phyloP scores from a whole-genome alignment of 2,329 filamentous ascomycete genomes.

The Trichoderma oligosporum region DNA sequence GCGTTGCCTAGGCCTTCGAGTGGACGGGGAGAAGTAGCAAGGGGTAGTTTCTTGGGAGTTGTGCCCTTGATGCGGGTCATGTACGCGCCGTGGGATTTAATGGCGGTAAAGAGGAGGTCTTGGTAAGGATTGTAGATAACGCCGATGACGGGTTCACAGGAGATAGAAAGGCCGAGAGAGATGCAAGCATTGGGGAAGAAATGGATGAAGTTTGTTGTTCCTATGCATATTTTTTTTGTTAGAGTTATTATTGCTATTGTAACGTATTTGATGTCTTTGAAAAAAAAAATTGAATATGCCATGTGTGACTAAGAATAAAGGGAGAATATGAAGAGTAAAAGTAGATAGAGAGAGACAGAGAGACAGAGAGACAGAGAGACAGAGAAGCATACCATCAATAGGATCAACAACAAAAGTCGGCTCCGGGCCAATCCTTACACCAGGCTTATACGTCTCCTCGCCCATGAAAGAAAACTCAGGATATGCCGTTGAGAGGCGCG shows the following conservation, averaged over 20 bases:
- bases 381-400: conserved; percentile 63
- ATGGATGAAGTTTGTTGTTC: conserved; percentile 76
- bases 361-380: background rate
- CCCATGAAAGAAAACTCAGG: conserved; percentile 63
- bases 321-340: background rate
- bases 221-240: conserved; percentile 15
- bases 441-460: conserved; percentile 72
- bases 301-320: background rate
- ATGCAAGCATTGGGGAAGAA: conserved; percentile 71
- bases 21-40: conserved; percentile 48
- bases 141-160: conserved; percentile 60
- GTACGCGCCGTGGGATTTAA: conserved; percentile 65
- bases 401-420: conserved; percentile 81
- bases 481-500: conserved; percentile 49
- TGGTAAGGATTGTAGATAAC: conserved; percentile 79
- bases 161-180: conserved; percentile 67
- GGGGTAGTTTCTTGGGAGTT: conserved; percentile 38
- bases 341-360: background rate
- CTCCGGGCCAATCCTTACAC: conserved; percentile 55
- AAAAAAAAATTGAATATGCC: too few species aligned
- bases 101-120: conserved; percentile 63
- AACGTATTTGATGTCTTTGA: too few species aligned
- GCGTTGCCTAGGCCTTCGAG: conserved; percentile 58
- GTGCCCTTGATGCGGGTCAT: conserved; percentile 44
- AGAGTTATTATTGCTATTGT: background rate